Evolutionary conservation across 2,329 filamentous ascomycete species (phyloP), one percentile per base, ranked within the genome.

Genomic region (Lachnellula occidentalis): DNA sequence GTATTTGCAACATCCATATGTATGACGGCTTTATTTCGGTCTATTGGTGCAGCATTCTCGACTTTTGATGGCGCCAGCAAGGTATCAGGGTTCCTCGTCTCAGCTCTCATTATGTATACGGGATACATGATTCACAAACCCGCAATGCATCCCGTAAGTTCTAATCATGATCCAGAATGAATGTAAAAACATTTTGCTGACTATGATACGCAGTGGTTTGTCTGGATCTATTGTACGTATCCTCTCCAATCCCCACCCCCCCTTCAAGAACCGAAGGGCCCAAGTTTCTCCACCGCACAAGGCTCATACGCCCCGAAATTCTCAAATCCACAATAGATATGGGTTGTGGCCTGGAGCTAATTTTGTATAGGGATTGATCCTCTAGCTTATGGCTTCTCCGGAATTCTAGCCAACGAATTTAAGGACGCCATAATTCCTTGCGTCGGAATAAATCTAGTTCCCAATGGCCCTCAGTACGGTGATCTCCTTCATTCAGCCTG

Each of bases 381-480:
- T 0, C 71, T 90, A 3, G 80, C 86, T 0, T 90, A 89, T 55
- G 83, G 76, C 0, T 90, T 89, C 54, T 83, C 89, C 59, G 79
- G 79, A 0, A 68, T 91, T 0, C 75, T 90, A 64, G 75, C 83
- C 0, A 90, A 90, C 61, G 87, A 91, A 65, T 89, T 90, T 54
- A 76, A 86, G 58, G 72, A 71, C 34, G 72, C 86, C 64, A 73
- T 64, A 2, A 76, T 83, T 17, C 70, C 73, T 1, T 83, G 81
- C 54, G 75, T 75, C 3, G 73, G 71, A 2, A 58, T 57, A 27
- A 80, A 79, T 55, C 67, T 83, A 5, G 71, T 83, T 3, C 80
- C 80, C 0, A 74, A 66, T 48, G 78, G 79, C 0, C 71, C 74
- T 0, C 71, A 71, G 1, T 85, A 81, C 54, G 48, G 64, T 64